phyloP scores from a whole-genome alignment of 192 early-diverging fungal species.

The Coemansia sp. region DNA sequence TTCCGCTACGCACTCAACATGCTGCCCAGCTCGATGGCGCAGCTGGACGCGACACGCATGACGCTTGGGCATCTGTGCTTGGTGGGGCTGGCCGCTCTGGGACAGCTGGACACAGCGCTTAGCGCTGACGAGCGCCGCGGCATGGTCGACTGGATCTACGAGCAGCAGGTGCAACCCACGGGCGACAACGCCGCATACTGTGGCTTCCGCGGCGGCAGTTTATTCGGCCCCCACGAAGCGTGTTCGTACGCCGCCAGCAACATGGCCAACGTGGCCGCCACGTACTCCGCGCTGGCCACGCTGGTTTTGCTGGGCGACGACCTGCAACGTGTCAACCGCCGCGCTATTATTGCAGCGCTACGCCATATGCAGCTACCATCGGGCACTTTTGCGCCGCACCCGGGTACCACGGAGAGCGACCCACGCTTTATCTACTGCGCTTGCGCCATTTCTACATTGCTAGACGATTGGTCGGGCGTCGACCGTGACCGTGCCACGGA shows the following conservation, averaged over 20 bases:
- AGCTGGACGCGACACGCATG: constrained; percentile 81
- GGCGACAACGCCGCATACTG: constrained; percentile 23
- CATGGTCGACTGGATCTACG: constrained; percentile 97
- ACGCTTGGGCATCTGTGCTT: constrained; percentile 84
- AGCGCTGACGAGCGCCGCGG: constrained; percentile 57
- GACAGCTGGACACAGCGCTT: constrained; percentile 60
- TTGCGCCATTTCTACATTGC: constrained; percentile 72
- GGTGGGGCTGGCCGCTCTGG: constrained; percentile 77
- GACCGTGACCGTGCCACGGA: constrained; percentile 55
- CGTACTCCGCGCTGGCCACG: constrained; percentile 84
- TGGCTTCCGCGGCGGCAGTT: constrained; percentile 58
- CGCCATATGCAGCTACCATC: constrained; percentile 67
- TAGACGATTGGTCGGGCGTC: constrained; percentile 91
- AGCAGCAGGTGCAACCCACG: constrained; percentile 71
- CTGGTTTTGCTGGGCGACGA: constrained; percentile 89
- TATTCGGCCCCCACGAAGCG: constrained; percentile 42
- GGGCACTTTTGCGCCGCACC: constrained; percentile 77
- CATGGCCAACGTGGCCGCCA: constrained; percentile 70
- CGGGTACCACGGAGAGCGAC: constrained; percentile 76
- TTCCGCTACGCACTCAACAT: constrained; percentile 68
- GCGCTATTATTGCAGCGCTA: constrained; percentile 64
- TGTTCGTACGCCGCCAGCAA: constrained; percentile 35
- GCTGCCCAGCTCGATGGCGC: constrained; percentile 69
- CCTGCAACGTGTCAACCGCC: constrained; percentile 74
- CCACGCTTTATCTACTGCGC: constrained; percentile 93